Evolutionary conservation across 768 basidiomycete species (phyloP).

Genomic region (Omphalotus guepiniiformis): DNA sequence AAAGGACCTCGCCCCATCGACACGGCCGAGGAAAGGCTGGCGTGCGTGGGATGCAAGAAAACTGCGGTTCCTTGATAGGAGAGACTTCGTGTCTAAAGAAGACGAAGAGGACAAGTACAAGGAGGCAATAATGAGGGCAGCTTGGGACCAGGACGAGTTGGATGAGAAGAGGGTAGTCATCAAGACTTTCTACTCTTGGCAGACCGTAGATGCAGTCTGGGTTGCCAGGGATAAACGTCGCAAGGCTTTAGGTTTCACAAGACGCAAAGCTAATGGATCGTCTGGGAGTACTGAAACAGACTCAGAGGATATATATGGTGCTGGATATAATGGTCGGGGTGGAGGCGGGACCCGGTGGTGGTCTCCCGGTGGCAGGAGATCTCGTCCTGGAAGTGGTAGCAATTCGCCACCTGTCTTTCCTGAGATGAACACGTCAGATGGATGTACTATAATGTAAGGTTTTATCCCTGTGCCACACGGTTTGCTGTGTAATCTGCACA

Average conservation of each 20-base stretch:
- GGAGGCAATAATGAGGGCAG: slow-evolving; percentile 7
- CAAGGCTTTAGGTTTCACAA: slow-evolving; percentile 38
- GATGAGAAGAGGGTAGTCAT: slow-evolving; percentile 68
- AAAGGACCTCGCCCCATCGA: slow-evolving; percentile 53
- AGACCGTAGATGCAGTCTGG: slow-evolving; percentile 76
- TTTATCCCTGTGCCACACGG: too few species aligned
- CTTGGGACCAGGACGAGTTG: slow-evolving; percentile 73
- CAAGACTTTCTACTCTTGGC: slow-evolving; percentile 85
- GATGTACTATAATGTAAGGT: slow-evolving; percentile 12
- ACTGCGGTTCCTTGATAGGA: slow-evolving; percentile 64
- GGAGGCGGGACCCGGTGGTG: slow-evolving; percentile 24
- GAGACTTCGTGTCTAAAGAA: slow-evolving; percentile 55
- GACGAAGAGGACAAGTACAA: slow-evolving; percentile 68
- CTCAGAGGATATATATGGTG: slow-evolving; percentile 20
- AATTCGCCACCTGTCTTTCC: slow-evolving; percentile 14
- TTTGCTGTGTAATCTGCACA: too few species aligned
- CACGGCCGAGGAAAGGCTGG: slow-evolving; percentile 72
- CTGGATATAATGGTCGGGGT: slow-evolving; percentile 14
- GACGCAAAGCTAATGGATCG: slow-evolving; percentile 38
- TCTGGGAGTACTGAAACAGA: slow-evolving; percentile 24
- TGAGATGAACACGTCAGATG: slow-evolving; percentile 12
- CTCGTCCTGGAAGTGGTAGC: slow-evolving; percentile 11
- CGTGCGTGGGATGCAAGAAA: slow-evolving; percentile 68
- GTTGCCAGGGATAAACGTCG: slow-evolving; percentile 62
- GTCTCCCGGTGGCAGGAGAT: slow-evolving; percentile 21